Base-by-base conservation (phyloP, 306 rosid genomes). In the Rubus parviflorus region DNA sequence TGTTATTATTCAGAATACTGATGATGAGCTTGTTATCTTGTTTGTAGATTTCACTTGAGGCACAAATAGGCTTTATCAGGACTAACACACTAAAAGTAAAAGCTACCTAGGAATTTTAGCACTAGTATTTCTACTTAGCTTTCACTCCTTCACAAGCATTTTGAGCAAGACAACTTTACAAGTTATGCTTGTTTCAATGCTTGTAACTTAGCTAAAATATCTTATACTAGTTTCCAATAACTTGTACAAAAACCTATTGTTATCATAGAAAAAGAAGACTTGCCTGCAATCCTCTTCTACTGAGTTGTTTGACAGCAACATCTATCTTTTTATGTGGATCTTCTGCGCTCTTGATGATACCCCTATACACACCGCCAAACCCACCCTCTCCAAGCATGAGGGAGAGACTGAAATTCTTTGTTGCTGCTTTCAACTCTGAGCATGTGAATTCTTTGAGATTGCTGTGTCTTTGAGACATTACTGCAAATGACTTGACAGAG, bases 351-450 rank as follows among this genome's bases (percentile, higher is more conserved):
- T 71, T 79, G 49, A 86, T 83, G 20, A 83, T 77, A 17, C 86
- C 92, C 81, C 77, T 83, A 52, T 79, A 88, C 7, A 88, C 89
- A 30, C 92, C 89, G 13, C 92, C 92, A 45, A 88, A 88, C 16
- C 92, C 92, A 8, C 92, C 89, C 70, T 88, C 92, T 54, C 92
- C 92, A 41, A 88, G 48, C 92, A 88, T 86, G 77, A 86, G 85
- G 13, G 89, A 77, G 63, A 83, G 88, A 73, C 83, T 83, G 62
- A 88, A 88, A 69, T 83, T 88, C 81, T 88, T 88, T 1, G 92
- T 88, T 75, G 92, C 92, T 0, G 81, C 30, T 79, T 88, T 88
- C 81, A 88, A 78, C 71, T 88, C 92, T 4, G 85, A 56, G 85
- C 85, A 88, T 25, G 89, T 78, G 82, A 83, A 88, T 68, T 88